phyloP scores from a whole-genome alignment of 208 protist genomes.

The Trypanosomatidae sp. region DNA sequence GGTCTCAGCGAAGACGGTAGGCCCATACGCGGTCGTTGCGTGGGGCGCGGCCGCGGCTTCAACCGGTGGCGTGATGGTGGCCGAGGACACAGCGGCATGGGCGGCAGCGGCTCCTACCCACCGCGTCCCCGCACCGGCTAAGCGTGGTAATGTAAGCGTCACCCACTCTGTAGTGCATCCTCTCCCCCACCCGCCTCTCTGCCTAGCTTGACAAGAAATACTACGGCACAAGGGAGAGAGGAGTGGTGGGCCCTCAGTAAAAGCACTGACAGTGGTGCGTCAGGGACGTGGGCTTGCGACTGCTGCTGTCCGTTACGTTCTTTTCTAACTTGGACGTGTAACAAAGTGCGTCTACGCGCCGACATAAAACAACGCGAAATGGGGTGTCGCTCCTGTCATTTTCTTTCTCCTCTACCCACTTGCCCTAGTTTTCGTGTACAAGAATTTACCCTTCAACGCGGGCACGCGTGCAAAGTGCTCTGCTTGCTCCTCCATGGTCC shows the following conservation, averaged over 20 bases:
- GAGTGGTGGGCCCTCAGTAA: neutral
- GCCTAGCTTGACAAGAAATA: neutral
- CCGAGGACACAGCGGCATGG: conserved; percentile 12
- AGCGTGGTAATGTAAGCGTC: neutral
- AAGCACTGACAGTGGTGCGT: neutral
- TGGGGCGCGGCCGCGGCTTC: conserved; percentile 16
- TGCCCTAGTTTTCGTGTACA: neutral
- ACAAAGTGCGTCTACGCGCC: neutral
- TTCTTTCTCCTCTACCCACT: neutral
- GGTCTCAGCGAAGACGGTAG: conserved; percentile 1
- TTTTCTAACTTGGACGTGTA: neutral
- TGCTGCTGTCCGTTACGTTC: neutral
- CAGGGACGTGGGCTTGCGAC: neutral
- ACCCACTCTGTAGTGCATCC: neutral
- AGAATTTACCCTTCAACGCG: neutral
- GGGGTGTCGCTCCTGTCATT: neutral
- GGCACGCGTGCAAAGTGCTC: neutral
- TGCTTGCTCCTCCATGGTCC: neutral
- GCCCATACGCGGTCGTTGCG: neutral
- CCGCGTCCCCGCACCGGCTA: conserved; percentile 7
- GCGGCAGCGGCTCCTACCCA: neutral
- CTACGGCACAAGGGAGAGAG: neutral
- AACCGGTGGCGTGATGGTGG: conserved; percentile 9
- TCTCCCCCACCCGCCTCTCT: neutral
- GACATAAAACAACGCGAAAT: neutral